These are phyloP conservation scores for Candida sanyiensis DNA, from an alignment of 805 yeast species.

Conservation along the genomic window DNA sequence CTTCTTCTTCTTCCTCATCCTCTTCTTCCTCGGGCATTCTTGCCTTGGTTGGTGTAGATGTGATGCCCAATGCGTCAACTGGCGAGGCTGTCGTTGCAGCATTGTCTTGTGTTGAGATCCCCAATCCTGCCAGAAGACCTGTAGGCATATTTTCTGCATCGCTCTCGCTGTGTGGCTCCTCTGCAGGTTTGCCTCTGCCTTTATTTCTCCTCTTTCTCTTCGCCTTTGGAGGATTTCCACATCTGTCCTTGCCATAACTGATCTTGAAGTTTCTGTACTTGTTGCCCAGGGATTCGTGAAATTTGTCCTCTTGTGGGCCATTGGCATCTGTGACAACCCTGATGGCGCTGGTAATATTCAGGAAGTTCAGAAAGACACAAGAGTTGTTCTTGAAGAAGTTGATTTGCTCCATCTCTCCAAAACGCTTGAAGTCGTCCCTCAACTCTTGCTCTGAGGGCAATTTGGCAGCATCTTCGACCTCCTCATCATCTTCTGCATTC, in stretches of 20 bases:
- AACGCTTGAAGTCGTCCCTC: slow-evolving; percentile 53
- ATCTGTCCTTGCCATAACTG: slow-evolving; percentile 72
- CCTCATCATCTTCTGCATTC: slow-evolving; percentile 26
- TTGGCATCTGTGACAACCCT: slow-evolving; percentile 56
- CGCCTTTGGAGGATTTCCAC: slow-evolving; percentile 65
- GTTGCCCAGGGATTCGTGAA: slow-evolving; percentile 36
- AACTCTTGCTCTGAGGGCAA: slow-evolving; percentile 46
- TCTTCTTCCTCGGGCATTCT: not conserved
- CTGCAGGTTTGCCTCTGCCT: not conserved
- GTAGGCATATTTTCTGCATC: slow-evolving; percentile 16
- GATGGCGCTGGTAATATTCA: slow-evolving; percentile 58
- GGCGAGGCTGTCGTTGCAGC: no score
- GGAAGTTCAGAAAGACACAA: slow-evolving; percentile 72
- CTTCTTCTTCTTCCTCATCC: not conserved
- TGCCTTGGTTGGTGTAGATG: no score
- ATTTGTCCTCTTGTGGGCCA: slow-evolving; percentile 28
- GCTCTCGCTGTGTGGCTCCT: slow-evolving; percentile 14
- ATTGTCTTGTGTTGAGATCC: no score
- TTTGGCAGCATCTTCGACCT: slow-evolving; percentile 24
- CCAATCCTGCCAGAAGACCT: slow-evolving; percentile 23
- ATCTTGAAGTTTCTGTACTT: slow-evolving; percentile 52
- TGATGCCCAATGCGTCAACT: no score
- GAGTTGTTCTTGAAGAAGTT: slow-evolving; percentile 62
- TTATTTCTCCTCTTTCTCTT: slow-evolving; percentile 30
- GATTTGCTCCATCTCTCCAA: slow-evolving; percentile 73